These are phyloP conservation scores for Grosmannia huntii DNA, from an alignment of 2,329 filamentous ascomycete genomes.

Conservation along the genomic window DNA sequence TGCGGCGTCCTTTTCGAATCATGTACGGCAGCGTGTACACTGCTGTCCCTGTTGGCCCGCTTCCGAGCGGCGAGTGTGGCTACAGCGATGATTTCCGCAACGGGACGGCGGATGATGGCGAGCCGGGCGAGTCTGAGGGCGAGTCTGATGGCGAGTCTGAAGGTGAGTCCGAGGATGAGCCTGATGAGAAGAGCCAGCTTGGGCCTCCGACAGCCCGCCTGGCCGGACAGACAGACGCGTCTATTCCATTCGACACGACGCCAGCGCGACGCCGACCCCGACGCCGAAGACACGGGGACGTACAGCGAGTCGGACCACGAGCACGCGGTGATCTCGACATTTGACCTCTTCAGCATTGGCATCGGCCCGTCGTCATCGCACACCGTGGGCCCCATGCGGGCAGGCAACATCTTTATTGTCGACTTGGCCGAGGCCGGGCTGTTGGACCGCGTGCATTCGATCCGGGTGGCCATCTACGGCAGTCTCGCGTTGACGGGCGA, in stretches of 20 bases:
- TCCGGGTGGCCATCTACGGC: conserved; percentile 35
- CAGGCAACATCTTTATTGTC: conserved; percentile 36
- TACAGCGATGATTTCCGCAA: too few species aligned
- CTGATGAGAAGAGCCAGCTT: too few species aligned
- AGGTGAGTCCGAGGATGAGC: too few species aligned
- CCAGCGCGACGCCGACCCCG: neutral
- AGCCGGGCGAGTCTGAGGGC: too few species aligned
- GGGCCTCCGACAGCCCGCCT: too few species aligned
- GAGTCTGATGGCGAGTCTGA: too few species aligned
- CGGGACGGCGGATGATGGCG: too few species aligned
- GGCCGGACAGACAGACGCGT: too few species aligned
- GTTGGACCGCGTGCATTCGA: conserved; percentile 30
- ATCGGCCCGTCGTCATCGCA: conserved; percentile 39
- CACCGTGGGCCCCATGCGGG: conserved; percentile 38
- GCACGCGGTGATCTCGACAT: conserved; percentile 38
- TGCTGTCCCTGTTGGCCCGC: neutral
- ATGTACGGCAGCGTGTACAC: neutral
- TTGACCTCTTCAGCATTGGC: conserved; percentile 38
- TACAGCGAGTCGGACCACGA: conserved; percentile 37
- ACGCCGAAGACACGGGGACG: conserved; percentile 16
- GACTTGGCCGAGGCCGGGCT: conserved; percentile 33
- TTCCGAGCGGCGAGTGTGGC: neutral
- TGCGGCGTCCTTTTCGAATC: too few species aligned
- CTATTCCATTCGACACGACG: neutral
- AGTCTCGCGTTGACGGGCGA: conserved; percentile 37